Evolutionary conservation across 2,329 filamentous ascomycete species (phyloP).

Genomic region (Cordyceps javanica): DNA sequence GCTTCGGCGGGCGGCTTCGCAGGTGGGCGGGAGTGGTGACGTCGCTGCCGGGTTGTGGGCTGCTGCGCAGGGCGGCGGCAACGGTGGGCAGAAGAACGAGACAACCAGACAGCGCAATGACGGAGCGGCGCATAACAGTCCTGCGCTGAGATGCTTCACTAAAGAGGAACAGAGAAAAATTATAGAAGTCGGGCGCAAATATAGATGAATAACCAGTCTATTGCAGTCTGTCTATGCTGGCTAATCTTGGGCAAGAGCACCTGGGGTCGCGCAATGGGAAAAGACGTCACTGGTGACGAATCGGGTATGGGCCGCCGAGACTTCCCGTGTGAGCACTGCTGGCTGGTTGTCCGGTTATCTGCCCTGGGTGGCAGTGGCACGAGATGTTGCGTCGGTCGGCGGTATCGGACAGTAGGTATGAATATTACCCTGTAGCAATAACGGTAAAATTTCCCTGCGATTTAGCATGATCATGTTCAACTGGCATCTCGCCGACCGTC

Average conservation of each 20-base stretch:
- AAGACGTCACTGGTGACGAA: slow-evolving; percentile 6
- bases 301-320: slow-evolving; percentile 5
- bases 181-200: neutral
- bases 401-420: neutral
- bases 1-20: neutral
- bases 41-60: neutral
- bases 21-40: slow-evolving; percentile 18
- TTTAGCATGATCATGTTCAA: neutral
- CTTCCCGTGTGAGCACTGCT: neutral
- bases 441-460: neutral
- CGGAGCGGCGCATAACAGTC: slow-evolving; percentile 3
- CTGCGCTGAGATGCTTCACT: neutral
- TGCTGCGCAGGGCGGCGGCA: slow-evolving; percentile 1
- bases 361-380: neutral
- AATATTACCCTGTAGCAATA: neutral
- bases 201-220: neutral
- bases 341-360: neutral
- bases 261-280: neutral
- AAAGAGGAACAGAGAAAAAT: neutral
- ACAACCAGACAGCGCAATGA: slow-evolving; percentile 7
- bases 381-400: neutral
- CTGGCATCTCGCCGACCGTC: neutral
- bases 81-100: slow-evolving; percentile 4
- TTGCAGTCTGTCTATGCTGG: neutral
- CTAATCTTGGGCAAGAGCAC: neutral